Conservation (phyloP, 257 asterid species). For the Lycium ferocissimum region DNA sequence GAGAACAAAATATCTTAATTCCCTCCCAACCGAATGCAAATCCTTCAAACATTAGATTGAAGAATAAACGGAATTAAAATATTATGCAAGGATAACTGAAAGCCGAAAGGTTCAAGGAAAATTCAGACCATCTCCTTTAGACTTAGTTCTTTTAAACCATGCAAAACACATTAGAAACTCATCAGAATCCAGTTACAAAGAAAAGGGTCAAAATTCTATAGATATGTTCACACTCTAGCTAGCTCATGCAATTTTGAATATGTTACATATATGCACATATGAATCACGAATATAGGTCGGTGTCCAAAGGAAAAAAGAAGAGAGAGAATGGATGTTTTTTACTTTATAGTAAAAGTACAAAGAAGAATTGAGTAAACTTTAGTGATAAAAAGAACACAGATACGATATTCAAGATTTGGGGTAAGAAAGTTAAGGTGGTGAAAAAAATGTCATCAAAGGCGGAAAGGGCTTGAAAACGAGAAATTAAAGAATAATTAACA, state of each 20-base stretch:
- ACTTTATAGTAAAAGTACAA: not conserved
- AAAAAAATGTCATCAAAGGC: constrained; percentile 16
- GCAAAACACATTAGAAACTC: constrained; percentile 12
- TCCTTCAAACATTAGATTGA: not conserved
- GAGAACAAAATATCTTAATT: too few relatives aligned
- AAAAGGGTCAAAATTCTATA: not conserved
- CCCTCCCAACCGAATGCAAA: not conserved
- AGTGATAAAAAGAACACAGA: not conserved
- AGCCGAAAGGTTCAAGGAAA: not conserved
- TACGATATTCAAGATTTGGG: not conserved
- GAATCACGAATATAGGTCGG: too few relatives aligned
- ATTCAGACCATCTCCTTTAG: not conserved
- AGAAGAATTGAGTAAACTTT: not conserved
- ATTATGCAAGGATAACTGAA: not conserved
- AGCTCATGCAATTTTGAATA: not conserved
- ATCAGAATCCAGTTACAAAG: not conserved
- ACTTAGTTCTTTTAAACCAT: not conserved
- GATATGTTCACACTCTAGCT: not conserved
- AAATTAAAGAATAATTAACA: too few relatives aligned
- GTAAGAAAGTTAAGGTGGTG: not conserved
- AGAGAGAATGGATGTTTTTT: too few relatives aligned
- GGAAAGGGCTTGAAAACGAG: not conserved
- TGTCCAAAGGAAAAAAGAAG: too few relatives aligned
- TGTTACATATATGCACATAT: not conserved
- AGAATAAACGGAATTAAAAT: not conserved